Evolutionary conservation across 768 basidiomycete species (phyloP).

Genomic region (Boletus insuetus): DNA sequence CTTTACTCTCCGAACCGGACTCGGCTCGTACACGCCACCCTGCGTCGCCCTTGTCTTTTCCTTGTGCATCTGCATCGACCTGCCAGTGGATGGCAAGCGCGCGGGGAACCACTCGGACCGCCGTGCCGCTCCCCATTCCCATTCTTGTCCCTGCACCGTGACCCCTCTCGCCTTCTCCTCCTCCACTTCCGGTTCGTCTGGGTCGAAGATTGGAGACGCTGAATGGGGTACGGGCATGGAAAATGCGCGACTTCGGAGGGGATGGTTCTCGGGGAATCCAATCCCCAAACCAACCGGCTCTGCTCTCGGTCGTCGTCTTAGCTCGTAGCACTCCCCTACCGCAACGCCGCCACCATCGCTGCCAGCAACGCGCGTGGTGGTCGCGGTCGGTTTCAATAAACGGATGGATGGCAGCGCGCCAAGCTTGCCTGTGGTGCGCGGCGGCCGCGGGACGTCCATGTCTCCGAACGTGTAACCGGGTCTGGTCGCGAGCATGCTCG

Average conservation of each 20-base stretch:
- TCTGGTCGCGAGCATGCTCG: conserved; percentile 23
- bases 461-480: not conserved
- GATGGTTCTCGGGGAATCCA: conserved; percentile 27
- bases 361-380: no score
- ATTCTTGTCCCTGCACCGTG: not conserved
- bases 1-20: not conserved
- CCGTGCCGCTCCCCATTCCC: not conserved
- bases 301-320: conserved; percentile 9
- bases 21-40: not conserved
- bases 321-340: conserved; percentile 10
- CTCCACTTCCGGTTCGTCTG: not conserved
- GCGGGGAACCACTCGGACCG: conserved; percentile 3
- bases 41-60: not conserved
- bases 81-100: not conserved
- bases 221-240: conserved; percentile 16
- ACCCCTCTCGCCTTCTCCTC: no score
- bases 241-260: conserved; percentile 14
- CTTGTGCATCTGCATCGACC: not conserved
- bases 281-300: conserved; percentile 25
- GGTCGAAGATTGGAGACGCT: not conserved
- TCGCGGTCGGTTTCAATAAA: not conserved
- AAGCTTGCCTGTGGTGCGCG: not conserved
- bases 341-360: no score
- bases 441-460: not conserved
- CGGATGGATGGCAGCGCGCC: not conserved